These are phyloP conservation scores for Bauhinia variegata DNA, from an alignment of 306 rosid species.

Conservation along the genomic window DNA sequence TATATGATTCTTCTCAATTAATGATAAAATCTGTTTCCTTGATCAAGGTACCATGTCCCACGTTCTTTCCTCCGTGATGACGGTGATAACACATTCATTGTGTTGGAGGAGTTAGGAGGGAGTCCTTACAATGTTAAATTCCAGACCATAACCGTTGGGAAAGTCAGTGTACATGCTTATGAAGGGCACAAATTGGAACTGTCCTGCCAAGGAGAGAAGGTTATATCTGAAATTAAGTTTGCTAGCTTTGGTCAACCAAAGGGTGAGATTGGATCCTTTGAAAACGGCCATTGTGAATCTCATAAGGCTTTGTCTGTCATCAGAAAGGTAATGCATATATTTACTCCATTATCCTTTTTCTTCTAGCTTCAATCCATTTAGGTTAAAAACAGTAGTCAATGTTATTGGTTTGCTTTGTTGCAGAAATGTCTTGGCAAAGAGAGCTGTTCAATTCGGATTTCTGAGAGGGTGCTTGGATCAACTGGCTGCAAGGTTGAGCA, in stretches of 20 bases:
- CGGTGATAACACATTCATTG: slow-evolving; percentile 23
- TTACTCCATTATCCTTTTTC: no score
- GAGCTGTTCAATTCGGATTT: no score
- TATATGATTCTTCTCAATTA: no score
- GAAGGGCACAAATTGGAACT: slow-evolving; percentile 39
- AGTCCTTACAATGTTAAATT: slow-evolving; percentile 34
- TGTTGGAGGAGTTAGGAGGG: slow-evolving; percentile 54
- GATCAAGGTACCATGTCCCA: slow-evolving; percentile 42
- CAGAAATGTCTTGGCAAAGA: no score
- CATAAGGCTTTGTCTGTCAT: not conserved
- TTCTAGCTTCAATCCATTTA: not conserved
- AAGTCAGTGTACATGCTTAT: slow-evolving; percentile 32
- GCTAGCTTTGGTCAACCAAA: slow-evolving; percentile 37
- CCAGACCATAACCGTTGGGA: slow-evolving; percentile 32
- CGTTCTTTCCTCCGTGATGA: slow-evolving; percentile 32
- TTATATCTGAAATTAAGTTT: slow-evolving; percentile 31
- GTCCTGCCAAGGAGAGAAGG: slow-evolving; percentile 29
- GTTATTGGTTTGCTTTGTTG: no score
- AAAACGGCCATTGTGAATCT: slow-evolving; percentile 25
- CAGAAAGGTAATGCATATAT: not conserved
- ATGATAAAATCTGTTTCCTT: not conserved
- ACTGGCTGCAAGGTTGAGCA: no score
- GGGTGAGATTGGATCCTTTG: slow-evolving; percentile 32
- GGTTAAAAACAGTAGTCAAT: no score
- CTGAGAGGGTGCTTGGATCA: no score